A percentile compares a stretch with the other conserved stretches of the same genome.
Conservation (phyloP, 306 rosid genomes). For the Gillenia trifoliata region DNA sequence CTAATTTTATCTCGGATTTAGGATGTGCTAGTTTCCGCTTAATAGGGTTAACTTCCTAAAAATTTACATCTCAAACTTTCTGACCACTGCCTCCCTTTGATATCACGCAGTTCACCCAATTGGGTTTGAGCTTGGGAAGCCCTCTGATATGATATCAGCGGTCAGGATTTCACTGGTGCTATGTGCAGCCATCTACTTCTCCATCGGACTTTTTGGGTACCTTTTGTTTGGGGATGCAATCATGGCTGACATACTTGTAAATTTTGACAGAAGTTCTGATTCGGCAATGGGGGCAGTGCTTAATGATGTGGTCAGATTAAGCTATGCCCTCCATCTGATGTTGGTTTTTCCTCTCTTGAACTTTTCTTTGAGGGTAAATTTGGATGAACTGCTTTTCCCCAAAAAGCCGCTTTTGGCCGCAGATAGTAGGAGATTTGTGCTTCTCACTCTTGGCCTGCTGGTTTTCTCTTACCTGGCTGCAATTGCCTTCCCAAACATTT, state of each 20-base stretch:
- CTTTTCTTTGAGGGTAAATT: constrained; percentile 75
- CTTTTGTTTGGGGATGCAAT: constrained; percentile 80
- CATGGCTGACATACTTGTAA: constrained; percentile 70
- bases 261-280: constrained; percentile 60
- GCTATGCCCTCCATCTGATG: constrained; percentile 89
- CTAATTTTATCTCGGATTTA: too few species aligned
- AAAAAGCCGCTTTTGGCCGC: constrained; percentile 41
- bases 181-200: constrained; percentile 58
- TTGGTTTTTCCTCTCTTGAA: constrained; percentile 78
- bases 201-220: constrained; percentile 83
- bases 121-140: constrained; percentile 67
- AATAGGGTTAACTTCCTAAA: too few species aligned
- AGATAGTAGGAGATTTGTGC: constrained; percentile 69
- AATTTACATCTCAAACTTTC: neutral
- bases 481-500: constrained; percentile 78
- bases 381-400: constrained; percentile 77
- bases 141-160: constrained; percentile 66
- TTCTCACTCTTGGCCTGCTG: constrained; percentile 46
- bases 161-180: constrained; percentile 66
- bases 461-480: constrained; percentile 69
- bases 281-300: constrained; percentile 54
- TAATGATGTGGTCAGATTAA: constrained; percentile 60
- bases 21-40: too few species aligned
- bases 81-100: neutral
- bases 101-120: constrained; percentile 78